A percentile compares a stretch with the other conserved stretches of the same genome.
Evolutionary conservation across 306 rosid genomes (phyloP).

Genomic region (Quercus gilva): DNA sequence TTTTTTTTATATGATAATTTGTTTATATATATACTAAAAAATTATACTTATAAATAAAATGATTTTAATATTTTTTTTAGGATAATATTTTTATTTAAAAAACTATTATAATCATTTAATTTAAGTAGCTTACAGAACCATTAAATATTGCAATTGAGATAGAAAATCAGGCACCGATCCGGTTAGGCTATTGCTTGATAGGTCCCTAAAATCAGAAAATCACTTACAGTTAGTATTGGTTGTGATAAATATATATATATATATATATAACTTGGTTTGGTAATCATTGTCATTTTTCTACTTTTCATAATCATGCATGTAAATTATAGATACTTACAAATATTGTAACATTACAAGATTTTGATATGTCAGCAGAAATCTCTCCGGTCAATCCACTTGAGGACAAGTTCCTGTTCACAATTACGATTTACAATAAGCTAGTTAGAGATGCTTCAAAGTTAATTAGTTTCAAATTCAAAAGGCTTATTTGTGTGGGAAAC

Average conservation of each 20-base stretch:
- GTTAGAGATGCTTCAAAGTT: too few species aligned
- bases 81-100: too few species aligned
- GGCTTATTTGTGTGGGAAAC: too few species aligned
- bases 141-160: slow-evolving; percentile 18
- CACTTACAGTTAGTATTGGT: neutral
- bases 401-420: slow-evolving; percentile 41
- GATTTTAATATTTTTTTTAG: too few species aligned
- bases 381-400: slow-evolving; percentile 46
- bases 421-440: neutral
- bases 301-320: neutral
- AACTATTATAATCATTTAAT: too few species aligned
- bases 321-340: slow-evolving; percentile 37
- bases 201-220: slow-evolving; percentile 43
- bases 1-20: too few species aligned
- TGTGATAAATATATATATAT: too few species aligned
- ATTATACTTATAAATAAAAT: too few species aligned
- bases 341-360: slow-evolving; percentile 34
- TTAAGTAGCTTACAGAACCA: slow-evolving; percentile 33
- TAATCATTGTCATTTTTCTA: neutral
- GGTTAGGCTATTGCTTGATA: slow-evolving; percentile 46
- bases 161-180: slow-evolving; percentile 47
- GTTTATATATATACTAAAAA: too few species aligned
- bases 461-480: neutral
- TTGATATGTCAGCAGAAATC: slow-evolving; percentile 34
- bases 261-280: neutral